Evolutionary conservation across 2,329 filamentous ascomycete species (phyloP), one percentile per base, ranked within the genome.

Genomic region (Ophiostoma montium): DNA sequence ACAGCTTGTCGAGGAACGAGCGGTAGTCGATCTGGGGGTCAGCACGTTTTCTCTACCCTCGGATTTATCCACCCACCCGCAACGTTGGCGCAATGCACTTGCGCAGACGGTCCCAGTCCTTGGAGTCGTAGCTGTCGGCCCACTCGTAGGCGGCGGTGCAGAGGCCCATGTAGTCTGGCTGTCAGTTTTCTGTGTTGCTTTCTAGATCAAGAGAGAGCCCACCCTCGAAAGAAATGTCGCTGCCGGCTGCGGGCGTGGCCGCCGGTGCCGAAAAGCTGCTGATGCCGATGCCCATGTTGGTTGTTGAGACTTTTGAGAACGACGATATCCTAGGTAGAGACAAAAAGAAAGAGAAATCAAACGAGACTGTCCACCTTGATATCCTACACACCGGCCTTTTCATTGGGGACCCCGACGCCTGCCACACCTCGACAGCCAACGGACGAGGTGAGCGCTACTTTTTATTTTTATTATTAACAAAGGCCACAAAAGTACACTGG

Each of bases 21-120:
- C 74, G 76, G 72, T 88, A 88, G 69, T 88, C 84, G 58, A 87
- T 73, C 71, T 82, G 62, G n/a, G n/a, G n/a, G n/a, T n/a, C n/a
- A n/a, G n/a, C n/a, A n/a, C n/a, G n/a, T 13, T 10, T n/a, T 10
- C 16, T 19, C 10, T 18, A 38, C 5, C 9, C 35, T 11, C 7
- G n/a, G 12, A 38, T 5, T 12, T 9, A 19, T 19, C n/a, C 19
- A 42, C 66, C 47, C 60, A 71, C 70, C 38, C 65, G 67, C 13
- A 78, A 59, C 1, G 72, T 78, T 1, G 80, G 79, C 3, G 80
- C 79, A 55, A 84, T 78, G 66, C 73, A 76, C 54, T 71, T 74
- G 55, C 67, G 60, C 27, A 82, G 70, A 47, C 76, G 71, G 13
- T 69, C 66, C 76, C 78, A 82, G 65, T 82, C 75, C 64, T 82